These are phyloP conservation scores for Penicillium sp. DNA, from an alignment of 2,329 filamentous ascomycete species.

Conservation along the genomic window DNA sequence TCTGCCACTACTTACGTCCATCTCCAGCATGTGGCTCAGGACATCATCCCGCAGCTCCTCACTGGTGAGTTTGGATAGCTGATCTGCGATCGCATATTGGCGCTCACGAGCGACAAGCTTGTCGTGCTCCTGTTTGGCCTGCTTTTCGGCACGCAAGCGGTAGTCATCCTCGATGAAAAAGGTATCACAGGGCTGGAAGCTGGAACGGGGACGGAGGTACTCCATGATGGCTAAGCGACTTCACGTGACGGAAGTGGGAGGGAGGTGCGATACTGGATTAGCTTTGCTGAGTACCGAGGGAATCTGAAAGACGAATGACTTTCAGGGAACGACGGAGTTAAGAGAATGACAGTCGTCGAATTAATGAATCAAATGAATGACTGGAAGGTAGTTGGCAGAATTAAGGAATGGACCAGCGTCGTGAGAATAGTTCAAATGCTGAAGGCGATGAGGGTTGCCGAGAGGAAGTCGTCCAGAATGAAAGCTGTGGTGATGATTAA, in stretches of 20 bases:
- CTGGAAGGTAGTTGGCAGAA: constrained; percentile 57
- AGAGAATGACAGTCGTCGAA: constrained; percentile 53
- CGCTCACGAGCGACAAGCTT: constrained; percentile 76
- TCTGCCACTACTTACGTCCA: constrained; percentile 63
- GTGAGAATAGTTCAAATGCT: constrained; percentile 42
- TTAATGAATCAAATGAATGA: constrained; percentile 50
- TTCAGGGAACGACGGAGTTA: constrained; percentile 43
- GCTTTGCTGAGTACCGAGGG: constrained; percentile 33
- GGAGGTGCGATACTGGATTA: constrained; percentile 12
- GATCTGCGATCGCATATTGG: constrained; percentile 83
- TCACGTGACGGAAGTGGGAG: constrained; percentile 3
- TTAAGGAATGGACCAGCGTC: constrained; percentile 46
- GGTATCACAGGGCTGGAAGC: constrained; percentile 64
- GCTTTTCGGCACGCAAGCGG: constrained; percentile 48
- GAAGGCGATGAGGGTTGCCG: constrained; percentile 27
- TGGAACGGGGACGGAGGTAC: constrained; percentile 51
- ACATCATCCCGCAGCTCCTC: constrained; percentile 95
- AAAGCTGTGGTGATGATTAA: constrained; percentile 33
- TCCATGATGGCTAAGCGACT: constrained; percentile 51
- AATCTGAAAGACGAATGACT: constrained; percentile 40
- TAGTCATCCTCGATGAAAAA: constrained; percentile 65
- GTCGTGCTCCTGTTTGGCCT: constrained; percentile 68
- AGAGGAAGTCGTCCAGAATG: constrained; percentile 29
- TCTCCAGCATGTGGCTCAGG: constrained; percentile 87
- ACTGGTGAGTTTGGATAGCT: constrained; percentile 77